Percentiles rank a stretch among this genome's conserved stretches.
These are phyloP conservation scores for Rutstroemia sp. DNA, from an alignment of 2,329 filamentous ascomycete genomes.

Conservation along the genomic window DNA sequence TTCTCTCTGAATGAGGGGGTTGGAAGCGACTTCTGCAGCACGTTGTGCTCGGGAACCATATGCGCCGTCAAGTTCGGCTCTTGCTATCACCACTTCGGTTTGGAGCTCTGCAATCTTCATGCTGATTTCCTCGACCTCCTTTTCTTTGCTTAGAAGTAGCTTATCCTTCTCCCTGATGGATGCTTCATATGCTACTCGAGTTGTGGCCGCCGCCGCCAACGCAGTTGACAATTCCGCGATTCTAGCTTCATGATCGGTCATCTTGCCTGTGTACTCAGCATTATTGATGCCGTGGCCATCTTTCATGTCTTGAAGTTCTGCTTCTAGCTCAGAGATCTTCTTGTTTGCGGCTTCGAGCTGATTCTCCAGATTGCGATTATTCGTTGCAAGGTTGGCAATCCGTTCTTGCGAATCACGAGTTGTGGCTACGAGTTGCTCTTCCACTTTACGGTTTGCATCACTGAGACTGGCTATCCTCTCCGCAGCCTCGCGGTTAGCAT, in stretches of 20 bases:
- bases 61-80: slow-evolving; percentile 87
- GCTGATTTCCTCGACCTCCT: slow-evolving; percentile 49
- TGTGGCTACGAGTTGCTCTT: slow-evolving; percentile 1
- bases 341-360: slow-evolving; percentile 20
- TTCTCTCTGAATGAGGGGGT: slow-evolving; percentile 51
- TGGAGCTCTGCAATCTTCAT: slow-evolving; percentile 57
- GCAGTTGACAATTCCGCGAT: slow-evolving; percentile 22
- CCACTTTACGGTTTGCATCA: background rate
- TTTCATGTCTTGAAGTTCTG: slow-evolving; percentile 25
- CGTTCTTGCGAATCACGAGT: slow-evolving; percentile 7
- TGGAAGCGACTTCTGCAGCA: slow-evolving; percentile 55
- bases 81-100: slow-evolving; percentile 81
- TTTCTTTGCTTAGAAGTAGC: slow-evolving; percentile 33
- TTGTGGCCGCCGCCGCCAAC: slow-evolving; percentile 20
- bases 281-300: slow-evolving; percentile 23
- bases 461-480: slow-evolving; percentile 2
- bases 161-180: slow-evolving; percentile 19
- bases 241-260: slow-evolving; percentile 23
- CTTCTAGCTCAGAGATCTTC: slow-evolving; percentile 27
- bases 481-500: slow-evolving; percentile 5
- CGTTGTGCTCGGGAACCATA: slow-evolving; percentile 72
- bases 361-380: slow-evolving; percentile 1
- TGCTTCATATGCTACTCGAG: slow-evolving; percentile 16
- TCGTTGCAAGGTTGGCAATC: slow-evolving; percentile 1
- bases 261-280: slow-evolving; percentile 24